Evolutionary conservation across 2,329 filamentous ascomycete genomes (phyloP).

Genomic region (Gnomoniopsis smithogilvyi): DNA sequence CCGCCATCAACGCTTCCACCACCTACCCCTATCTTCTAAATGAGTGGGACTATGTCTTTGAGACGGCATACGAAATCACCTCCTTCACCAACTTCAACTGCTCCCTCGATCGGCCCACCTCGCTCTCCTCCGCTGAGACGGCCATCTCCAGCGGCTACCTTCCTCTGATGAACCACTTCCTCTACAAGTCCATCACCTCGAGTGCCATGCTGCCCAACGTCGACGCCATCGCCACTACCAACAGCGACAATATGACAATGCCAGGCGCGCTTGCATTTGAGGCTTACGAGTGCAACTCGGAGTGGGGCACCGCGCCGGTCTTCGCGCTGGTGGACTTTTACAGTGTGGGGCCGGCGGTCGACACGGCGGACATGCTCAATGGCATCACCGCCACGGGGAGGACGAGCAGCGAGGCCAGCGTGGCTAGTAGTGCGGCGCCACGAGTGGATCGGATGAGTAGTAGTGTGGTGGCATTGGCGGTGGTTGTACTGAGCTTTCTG

Average conservation of each 20-base stretch:
- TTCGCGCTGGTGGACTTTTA: slow-evolving; percentile 81
- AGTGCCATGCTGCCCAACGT: slow-evolving; percentile 60
- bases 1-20: slow-evolving; percentile 42
- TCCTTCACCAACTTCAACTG: slow-evolving; percentile 67
- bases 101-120: slow-evolving; percentile 61
- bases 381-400: slow-evolving; percentile 33
- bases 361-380: slow-evolving; percentile 68
- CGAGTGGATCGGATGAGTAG: slow-evolving; percentile 5
- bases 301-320: slow-evolving; percentile 63
- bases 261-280: slow-evolving; percentile 54
- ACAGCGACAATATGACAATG: slow-evolving; percentile 53
- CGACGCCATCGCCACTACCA: slow-evolving; percentile 60
- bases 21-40: slow-evolving; percentile 56
- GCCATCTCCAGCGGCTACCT: slow-evolving; percentile 60
- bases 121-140: slow-evolving; percentile 42
- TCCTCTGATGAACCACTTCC: slow-evolving; percentile 79
- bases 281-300: slow-evolving; percentile 47
- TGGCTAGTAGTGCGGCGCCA: slow-evolving; percentile 16
- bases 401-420: slow-evolving; percentile 17
- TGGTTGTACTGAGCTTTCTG: slow-evolving; percentile 41
- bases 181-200: slow-evolving; percentile 54
- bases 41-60: slow-evolving; percentile 67
- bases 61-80: slow-evolving; percentile 67
- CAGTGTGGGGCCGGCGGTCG: slow-evolving; percentile 67
- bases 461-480: slow-evolving; percentile 34